Conservation (phyloP, 1,284 basidiomycete species). For the Apiotrichum laibachii region DNA sequence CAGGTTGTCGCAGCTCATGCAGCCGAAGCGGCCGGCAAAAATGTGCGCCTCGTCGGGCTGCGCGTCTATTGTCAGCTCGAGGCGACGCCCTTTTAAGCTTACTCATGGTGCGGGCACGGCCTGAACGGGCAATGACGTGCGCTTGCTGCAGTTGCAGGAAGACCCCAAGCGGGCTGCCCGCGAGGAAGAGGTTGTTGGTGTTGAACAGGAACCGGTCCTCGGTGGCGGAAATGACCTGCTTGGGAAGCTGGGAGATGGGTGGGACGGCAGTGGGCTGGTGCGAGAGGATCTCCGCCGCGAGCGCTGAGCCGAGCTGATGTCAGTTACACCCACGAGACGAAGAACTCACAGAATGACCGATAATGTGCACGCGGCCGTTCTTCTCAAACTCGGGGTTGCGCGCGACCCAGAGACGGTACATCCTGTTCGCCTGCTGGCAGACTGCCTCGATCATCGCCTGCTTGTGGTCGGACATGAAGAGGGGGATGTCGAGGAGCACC, state of each 20-base stretch:
- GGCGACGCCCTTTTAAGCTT: slow-evolving; percentile 15
- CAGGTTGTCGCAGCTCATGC: slow-evolving; percentile 55
- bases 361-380: slow-evolving; percentile 53
- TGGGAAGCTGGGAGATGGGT: slow-evolving; percentile 47
- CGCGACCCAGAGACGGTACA: slow-evolving; percentile 58
- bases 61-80: slow-evolving; percentile 9
- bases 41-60: slow-evolving; percentile 39
- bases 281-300: slow-evolving; percentile 57
- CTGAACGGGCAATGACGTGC: slow-evolving; percentile 57
- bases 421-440: slow-evolving; percentile 50
- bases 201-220: slow-evolving; percentile 54
- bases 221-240: slow-evolving; percentile 37
- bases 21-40: slow-evolving; percentile 56
- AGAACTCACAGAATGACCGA: slow-evolving; percentile 48
- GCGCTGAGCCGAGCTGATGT: slow-evolving; percentile 54
- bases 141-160: slow-evolving; percentile 58
- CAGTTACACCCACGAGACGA: background rate
- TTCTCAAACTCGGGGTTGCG: slow-evolving; percentile 56
- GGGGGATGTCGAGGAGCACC: slow-evolving; percentile 55
- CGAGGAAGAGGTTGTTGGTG: slow-evolving; percentile 55
- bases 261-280: slow-evolving; percentile 57
- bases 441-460: slow-evolving; percentile 57
- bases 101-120: slow-evolving; percentile 54
- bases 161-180: slow-evolving; percentile 57
- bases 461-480: slow-evolving; percentile 56